These are phyloP conservation scores for Fusarium equiseti DNA, from an alignment of 2,329 filamentous ascomycete species.

Conservation along the genomic window DNA sequence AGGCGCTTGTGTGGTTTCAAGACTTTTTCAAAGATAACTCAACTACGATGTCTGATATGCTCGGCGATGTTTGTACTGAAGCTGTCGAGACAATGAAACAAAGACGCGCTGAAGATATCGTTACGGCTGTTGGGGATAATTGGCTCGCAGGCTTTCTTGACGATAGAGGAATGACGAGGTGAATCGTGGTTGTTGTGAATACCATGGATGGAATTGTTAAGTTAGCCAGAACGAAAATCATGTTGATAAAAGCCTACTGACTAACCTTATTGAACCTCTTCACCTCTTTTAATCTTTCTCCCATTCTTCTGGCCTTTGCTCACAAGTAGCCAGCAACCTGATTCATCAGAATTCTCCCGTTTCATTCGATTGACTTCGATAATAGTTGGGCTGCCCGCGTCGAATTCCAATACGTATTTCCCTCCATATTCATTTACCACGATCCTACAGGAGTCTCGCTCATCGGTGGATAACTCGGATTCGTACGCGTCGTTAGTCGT, in stretches of 20 bases:
- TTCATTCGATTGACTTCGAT: neutral
- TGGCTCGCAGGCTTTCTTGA: neutral
- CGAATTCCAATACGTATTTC: neutral
- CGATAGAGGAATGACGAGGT: neutral
- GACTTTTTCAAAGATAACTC: neutral
- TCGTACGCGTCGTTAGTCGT: neutral
- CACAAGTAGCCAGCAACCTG: neutral
- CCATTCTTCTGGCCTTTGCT: neutral
- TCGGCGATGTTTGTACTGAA: neutral
- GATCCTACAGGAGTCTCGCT: neutral
- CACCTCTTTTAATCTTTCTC: fast-evolving
- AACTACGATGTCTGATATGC: neutral
- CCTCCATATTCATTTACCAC: neutral
- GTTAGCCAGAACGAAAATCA: neutral
- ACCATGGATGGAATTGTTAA: neutral
- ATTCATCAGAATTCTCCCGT: no score
- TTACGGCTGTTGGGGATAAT: neutral
- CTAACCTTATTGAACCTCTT: neutral
- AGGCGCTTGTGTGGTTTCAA: neutral
- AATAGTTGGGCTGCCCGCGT: neutral
- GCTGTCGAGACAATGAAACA: constrained; percentile 1
- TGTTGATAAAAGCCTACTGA: neutral
- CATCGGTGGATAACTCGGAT: neutral
- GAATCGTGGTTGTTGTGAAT: neutral
- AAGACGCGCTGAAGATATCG: neutral